Percentiles rank a stretch among this genome's conserved stretches.
These are phyloP conservation scores for Actinomucor elegans DNA, from an alignment of 371 early-diverging fungal genomes.

Conservation along the genomic window DNA sequence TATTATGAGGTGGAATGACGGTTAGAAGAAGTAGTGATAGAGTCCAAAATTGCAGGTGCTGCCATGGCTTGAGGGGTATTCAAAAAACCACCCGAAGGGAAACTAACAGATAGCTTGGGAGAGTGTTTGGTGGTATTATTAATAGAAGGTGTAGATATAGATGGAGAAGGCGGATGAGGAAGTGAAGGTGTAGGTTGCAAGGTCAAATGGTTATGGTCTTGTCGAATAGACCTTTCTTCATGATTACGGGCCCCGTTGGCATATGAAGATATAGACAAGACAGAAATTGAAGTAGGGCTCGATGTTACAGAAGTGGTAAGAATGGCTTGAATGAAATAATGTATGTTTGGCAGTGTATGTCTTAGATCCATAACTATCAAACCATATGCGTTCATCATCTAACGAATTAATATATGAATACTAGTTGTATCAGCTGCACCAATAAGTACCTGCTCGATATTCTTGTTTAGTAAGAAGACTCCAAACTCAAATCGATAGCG, in stretches of 20 bases:
- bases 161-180: conserved; percentile 16
- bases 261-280: conserved; percentile 49
- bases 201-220: conserved; percentile 17
- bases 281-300: conserved; percentile 44
- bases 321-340: conserved; percentile 61
- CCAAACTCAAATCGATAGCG: conserved; percentile 78
- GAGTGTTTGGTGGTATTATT: conserved; percentile 10
- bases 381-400: conserved; percentile 78
- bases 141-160: conserved; percentile 20
- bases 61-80: conserved; percentile 34
- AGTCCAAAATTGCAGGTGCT: conserved; percentile 38
- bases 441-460: conserved; percentile 85
- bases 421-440: no score
- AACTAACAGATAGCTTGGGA: conserved; percentile 22
- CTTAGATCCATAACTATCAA: conserved; percentile 73
- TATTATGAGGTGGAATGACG: background rate
- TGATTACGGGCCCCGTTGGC: conserved; percentile 20
- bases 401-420: background rate
- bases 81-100: conserved; percentile 29
- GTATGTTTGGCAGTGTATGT: conserved; percentile 77
- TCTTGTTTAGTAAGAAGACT: conserved; percentile 82
- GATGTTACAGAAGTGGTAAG: conserved; percentile 54
- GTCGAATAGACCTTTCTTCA: conserved; percentile 8
- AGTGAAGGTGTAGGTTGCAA: conserved; percentile 17
- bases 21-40: conserved; percentile 35